Conservation (phyloP, 305 asterid genomes). For the Caryopteris hybrid region DNA sequence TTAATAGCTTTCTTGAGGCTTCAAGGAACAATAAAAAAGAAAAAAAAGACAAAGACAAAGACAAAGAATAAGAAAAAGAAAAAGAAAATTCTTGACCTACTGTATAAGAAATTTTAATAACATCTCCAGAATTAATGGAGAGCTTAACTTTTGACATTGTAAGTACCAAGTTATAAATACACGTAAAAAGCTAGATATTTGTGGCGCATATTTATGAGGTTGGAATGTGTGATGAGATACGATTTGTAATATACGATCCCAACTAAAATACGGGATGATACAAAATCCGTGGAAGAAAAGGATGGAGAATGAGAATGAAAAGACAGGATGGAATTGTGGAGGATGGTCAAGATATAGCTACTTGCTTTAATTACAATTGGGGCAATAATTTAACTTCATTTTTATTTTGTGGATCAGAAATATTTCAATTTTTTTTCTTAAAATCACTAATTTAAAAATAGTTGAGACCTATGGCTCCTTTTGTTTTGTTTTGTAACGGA, state of each 20-base stretch:
- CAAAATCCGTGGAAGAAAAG: constrained; percentile 6
- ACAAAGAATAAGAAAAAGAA: too few species aligned
- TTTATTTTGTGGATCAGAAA: too few species aligned
- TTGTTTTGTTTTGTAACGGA: too few species aligned
- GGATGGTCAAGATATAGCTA: not conserved
- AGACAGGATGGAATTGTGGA: constrained; percentile 15
- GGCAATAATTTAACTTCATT: too few species aligned
- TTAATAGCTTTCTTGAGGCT: too few species aligned
- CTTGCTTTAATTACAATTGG: too few species aligned
- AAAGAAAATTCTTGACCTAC: not conserved
- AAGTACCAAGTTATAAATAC: not conserved
- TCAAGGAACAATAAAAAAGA: too few species aligned
- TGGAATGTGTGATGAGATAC: not conserved
- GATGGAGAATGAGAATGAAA: too few species aligned
- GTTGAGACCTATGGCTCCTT: too few species aligned
- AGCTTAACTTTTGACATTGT: not conserved
- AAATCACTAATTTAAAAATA: too few species aligned
- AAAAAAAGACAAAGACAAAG: too few species aligned
- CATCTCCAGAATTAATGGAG: not conserved
- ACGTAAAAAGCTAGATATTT: not conserved
- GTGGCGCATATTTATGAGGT: not conserved
- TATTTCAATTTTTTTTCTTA: too few species aligned
- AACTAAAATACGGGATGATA: not conserved
- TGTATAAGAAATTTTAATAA: not conserved
- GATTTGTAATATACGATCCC: not conserved